Conservation (phyloP, 2,329 filamentous ascomycete species). For the Teratosphaeria gauchensis region DNA sequence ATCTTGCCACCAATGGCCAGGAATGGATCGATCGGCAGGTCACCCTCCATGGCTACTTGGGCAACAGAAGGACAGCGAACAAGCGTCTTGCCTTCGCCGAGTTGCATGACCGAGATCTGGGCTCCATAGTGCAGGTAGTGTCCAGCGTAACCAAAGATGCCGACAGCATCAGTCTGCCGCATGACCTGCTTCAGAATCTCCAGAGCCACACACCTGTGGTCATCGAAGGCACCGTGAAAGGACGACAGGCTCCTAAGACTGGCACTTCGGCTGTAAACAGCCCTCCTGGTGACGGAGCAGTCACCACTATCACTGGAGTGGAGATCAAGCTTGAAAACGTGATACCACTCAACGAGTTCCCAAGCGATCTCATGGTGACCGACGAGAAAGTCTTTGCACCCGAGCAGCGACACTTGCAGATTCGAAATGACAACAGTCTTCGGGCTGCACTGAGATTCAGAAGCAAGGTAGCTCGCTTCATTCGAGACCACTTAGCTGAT, state of each 20-base stretch:
- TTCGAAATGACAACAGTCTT: constrained; percentile 63
- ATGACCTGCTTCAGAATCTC: constrained; percentile 15
- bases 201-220: constrained; percentile 43
- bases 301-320: constrained; percentile 22
- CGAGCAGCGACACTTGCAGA: constrained; percentile 70
- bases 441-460: constrained; percentile 62
- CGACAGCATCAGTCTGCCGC: constrained; percentile 18
- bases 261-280: neutral
- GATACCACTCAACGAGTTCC: constrained; percentile 61
- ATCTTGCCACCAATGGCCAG: constrained; percentile 17
- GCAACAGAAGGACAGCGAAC: constrained; percentile 56
- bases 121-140: constrained; percentile 30
- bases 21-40: constrained; percentile 32
- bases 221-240: constrained; percentile 41
- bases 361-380: constrained; percentile 66
- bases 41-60: constrained; percentile 61
- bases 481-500: constrained; percentile 43
- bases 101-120: constrained; percentile 33
- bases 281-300: neutral
- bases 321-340: constrained; percentile 57
- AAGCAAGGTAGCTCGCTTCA: constrained; percentile 47
- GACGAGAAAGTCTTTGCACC: constrained; percentile 64
- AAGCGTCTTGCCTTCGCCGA: constrained; percentile 64
- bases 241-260: constrained; percentile 28
- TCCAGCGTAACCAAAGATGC: constrained; percentile 18